Base-by-base conservation (phyloP, 176 grass and related monocot genomes). In the Juncus effusus region DNA sequence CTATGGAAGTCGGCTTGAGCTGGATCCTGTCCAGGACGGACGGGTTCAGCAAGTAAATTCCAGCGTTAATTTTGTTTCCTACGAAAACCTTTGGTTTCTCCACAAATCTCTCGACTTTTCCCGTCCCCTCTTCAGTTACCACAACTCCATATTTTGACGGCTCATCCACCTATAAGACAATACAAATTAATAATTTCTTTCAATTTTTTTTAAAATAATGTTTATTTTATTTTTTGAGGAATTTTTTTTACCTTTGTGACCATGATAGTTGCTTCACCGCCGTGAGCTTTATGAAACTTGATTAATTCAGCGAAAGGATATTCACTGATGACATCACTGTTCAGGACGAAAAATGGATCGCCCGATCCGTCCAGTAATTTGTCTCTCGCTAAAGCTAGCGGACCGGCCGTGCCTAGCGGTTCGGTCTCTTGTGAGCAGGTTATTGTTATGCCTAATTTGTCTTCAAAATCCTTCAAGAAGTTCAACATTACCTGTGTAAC, bases 61-160 rank as follows among this genome's bases (percentile, higher is more conserved):
- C 90, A 7, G 90, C 90, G 51, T 95, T 95, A 77, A 95, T 95
- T 74, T 89, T 95, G 76, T 95, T 89, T 80, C 90, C 90, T 38
- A 95, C 90, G 60, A 89, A 95, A 10, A 74, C 73, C 70, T 89
- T 95, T 64, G 90, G 90, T 58, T 95, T 95, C 82, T 95, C 90
- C 14, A 95, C 90, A 40, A 95, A 95, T 6, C 85, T 84, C 58
- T 95, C 90, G 19, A 95, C 90, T 79, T 76, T 95, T 11, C 82
- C 90, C 4, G 85, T 83, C 10, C 19, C 79, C 52, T 95, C 82
- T 72, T 95, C 90, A 69, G 75, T 95, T 38, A 95, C 56, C 73
- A 95, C 85, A 57, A 95, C 85, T 11, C 90, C 90, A 12, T 95
- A 95, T 77, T 95, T 95, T 38, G 90, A 95, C 16, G 85, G 90